phyloP scores from a whole-genome alignment of 345 rosid genomes.

The Angophora floribunda region DNA sequence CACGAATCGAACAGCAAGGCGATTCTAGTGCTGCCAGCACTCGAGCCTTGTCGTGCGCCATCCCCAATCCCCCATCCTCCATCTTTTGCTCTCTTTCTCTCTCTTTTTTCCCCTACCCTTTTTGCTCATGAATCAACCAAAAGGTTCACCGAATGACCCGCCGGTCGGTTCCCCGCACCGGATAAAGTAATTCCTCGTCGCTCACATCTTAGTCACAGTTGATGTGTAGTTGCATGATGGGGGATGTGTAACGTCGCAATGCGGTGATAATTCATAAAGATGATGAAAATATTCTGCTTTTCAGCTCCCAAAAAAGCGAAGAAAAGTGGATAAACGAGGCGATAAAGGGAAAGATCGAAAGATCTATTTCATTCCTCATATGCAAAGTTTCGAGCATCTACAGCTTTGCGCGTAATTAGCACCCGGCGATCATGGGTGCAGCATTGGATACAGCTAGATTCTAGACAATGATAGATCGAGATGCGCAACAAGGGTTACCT shows the following conservation, averaged over 20 bases:
- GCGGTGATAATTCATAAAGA: background rate
- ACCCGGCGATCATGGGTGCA: background rate
- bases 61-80: background rate
- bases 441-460: background rate
- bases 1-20: background rate
- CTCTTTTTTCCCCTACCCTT: background rate
- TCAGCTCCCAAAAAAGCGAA: background rate
- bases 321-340: background rate
- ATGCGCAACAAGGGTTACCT: slow-evolving; percentile 20
- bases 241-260: background rate
- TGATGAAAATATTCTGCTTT: background rate
- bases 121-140: background rate
- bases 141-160: background rate
- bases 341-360: background rate
- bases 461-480: background rate
- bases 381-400: background rate
- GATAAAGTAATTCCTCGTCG: background rate
- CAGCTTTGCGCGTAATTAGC: background rate
- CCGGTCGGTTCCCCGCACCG: background rate
- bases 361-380: background rate
- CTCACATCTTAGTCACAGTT: background rate
- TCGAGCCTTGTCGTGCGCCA: background rate
- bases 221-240: background rate
- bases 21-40: background rate
- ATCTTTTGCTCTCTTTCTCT: background rate